Evolutionary conservation across 2,329 filamentous ascomycete genomes (phyloP).

Genomic region (Epichloe glyceriae): DNA sequence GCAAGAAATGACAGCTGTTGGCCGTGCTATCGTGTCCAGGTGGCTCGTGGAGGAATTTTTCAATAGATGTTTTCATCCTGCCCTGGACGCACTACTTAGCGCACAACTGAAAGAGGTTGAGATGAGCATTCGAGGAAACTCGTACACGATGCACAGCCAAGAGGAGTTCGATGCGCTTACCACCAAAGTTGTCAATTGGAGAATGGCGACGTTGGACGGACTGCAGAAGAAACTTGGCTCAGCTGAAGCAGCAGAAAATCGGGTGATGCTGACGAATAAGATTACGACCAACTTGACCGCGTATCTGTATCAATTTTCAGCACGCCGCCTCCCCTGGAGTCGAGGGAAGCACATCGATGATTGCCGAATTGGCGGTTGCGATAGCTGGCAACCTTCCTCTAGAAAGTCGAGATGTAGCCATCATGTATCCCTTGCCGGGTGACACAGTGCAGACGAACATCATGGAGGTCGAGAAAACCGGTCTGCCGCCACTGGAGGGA

Average conservation of each 20-base stretch:
- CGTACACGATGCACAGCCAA: conserved; percentile 58
- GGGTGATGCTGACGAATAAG: conserved; percentile 53
- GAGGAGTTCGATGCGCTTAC: conserved; percentile 85
- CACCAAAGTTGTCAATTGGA: conserved; percentile 82
- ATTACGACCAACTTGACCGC: conserved; percentile 56
- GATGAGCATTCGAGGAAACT: conserved; percentile 69
- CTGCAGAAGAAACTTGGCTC: conserved; percentile 58
- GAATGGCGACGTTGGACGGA: conserved; percentile 87
- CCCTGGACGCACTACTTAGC: conserved; percentile 64
- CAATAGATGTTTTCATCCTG: conserved; percentile 83
- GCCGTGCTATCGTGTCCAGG: conserved; percentile 72
- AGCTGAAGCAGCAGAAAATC: conserved; percentile 51
- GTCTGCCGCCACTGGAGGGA: conserved; percentile 47
- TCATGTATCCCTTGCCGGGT: conserved; percentile 75
- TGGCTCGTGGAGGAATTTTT: conserved; percentile 91
- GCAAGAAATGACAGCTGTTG: conserved; percentile 95
- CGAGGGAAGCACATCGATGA: conserved; percentile 82
- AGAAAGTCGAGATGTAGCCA: conserved; percentile 80
- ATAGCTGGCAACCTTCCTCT: conserved; percentile 78
- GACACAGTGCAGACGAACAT: conserved; percentile 53
- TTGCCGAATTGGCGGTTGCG: conserved; percentile 78
- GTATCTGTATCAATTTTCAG: conserved; percentile 60
- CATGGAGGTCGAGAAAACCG: conserved; percentile 77
- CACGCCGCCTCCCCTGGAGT: conserved; percentile 69
- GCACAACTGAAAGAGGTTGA: conserved; percentile 74